Base-by-base conservation (phyloP, 495 filamentous ascomycete species). In the Amniculicola lignicola region DNA sequence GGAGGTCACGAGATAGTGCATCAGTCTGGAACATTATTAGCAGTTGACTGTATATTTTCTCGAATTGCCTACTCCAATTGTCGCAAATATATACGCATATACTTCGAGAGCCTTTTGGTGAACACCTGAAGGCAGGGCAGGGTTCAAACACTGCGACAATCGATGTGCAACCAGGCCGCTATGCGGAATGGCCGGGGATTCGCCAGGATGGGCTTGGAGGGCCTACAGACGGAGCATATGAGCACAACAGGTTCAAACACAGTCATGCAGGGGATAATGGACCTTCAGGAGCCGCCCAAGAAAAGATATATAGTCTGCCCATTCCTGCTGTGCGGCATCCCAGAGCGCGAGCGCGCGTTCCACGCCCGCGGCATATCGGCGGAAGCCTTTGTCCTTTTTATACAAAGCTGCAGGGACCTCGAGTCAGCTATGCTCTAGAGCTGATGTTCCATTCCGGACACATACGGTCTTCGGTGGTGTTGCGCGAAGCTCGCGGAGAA, bases 271-370 rank as follows among this genome's bases (percentile, higher is more conserved):
- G 22, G 47, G 23, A 15, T 46, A 58, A 39, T 69, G 57, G 63
- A 92, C 91, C 82, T 96, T 98, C 47, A 96, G 74, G 21, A 98
- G 75, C 28, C 93, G 84, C 64, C 85, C 90, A 27, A 99, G 77
- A 68, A 97, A 97, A 9, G 92, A 95, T 67, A 99, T 97, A 67
- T 99, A 99, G 69, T 99, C 93, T 28, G 94, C 92, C 93, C 93
- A 99, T 82, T 97, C 93, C 71, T 96, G 89, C 59, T 96, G 75
- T 42, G 89, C 82, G 18, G 86, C 90, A 72, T 99, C 93, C 72
- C 96, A 99, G 23, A 95, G 74, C 23, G 88, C 83, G 59, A 99
- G 77, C 33, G 90, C 88, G 69, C 90, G 79, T 66, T 96, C 90
- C 51, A 99, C 83, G 44, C 82, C 84, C 33, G 85, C 85, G 21